phyloP scores from a whole-genome alignment of 2,329 filamentous ascomycete species.

The Xylaria polymorpha region DNA sequence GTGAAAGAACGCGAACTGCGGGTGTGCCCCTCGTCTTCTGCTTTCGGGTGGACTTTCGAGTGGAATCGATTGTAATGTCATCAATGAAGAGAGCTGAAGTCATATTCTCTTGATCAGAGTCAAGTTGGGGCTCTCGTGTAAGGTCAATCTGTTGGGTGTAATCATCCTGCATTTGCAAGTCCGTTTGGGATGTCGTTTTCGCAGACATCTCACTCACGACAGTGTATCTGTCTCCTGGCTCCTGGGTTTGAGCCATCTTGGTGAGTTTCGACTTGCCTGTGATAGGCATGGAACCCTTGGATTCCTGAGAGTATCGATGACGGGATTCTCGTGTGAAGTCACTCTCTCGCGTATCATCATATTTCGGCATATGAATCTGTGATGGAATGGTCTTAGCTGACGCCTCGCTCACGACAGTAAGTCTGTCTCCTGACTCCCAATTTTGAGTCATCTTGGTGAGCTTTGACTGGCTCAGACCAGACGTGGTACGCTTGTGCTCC shows the following conservation, averaged over 20 bases:
- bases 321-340: slow-evolving; percentile 51
- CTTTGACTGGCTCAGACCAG: slow-evolving; percentile 44
- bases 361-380: slow-evolving; percentile 48
- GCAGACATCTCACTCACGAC: slow-evolving; percentile 50
- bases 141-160: slow-evolving; percentile 53
- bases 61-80: slow-evolving; percentile 65
- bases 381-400: slow-evolving; percentile 49
- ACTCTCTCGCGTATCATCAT: slow-evolving; percentile 53
- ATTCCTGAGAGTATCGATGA: slow-evolving; percentile 54
- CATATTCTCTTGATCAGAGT: slow-evolving; percentile 61
- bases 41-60: slow-evolving; percentile 52
- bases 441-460: slow-evolving; percentile 51
- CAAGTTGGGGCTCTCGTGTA: slow-evolving; percentile 49
- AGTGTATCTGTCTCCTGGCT: slow-evolving; percentile 47
- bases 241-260: slow-evolving; percentile 51
- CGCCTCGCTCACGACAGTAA: slow-evolving; percentile 46
- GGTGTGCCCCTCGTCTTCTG: slow-evolving; percentile 42
- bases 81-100: slow-evolving; percentile 69
- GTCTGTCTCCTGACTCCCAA: slow-evolving; percentile 49
- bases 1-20: slow-evolving; percentile 34
- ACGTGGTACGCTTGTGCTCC: slow-evolving; percentile 64
- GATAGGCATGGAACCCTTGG: slow-evolving; percentile 61
- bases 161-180: slow-evolving; percentile 53
- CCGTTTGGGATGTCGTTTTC: slow-evolving; percentile 50
- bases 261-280: slow-evolving; percentile 45